These are phyloP conservation scores for Claviceps sorghi DNA, from an alignment of 2,329 filamentous ascomycete species.

Conservation along the genomic window DNA sequence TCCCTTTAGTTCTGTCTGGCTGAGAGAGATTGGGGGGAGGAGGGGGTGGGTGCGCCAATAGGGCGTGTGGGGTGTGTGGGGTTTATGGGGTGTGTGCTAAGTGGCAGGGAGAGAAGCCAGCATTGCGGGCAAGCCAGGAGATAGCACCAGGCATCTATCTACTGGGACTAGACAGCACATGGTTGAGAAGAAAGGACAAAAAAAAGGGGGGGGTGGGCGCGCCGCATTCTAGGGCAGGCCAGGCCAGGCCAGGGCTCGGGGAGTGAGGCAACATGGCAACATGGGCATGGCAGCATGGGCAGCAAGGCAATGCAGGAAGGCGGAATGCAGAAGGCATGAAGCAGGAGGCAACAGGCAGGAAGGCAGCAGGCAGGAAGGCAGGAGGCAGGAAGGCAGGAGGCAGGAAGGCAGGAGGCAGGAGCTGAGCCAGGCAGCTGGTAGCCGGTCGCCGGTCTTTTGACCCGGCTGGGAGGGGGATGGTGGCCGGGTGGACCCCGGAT, in stretches of 20 bases:
- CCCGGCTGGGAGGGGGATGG: too few species aligned
- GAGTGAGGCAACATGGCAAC: slow-evolving; percentile 1
- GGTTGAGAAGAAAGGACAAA: too few species aligned
- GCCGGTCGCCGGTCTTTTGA: too few species aligned
- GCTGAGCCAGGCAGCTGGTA: not conserved
- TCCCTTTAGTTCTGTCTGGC: not conserved
- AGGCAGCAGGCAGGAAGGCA: not conserved
- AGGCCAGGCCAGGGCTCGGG: not conserved
- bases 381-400: not conserved
- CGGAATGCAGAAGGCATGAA: not conserved
- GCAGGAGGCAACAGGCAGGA: not conserved
- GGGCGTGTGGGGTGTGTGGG: too few species aligned
- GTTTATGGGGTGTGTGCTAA: not conserved
- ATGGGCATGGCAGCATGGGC: not conserved
- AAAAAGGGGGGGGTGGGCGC: not conserved
- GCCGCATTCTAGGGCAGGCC: not conserved
- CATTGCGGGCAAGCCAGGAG: too few species aligned
- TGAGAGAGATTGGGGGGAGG: not conserved
- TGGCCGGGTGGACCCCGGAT: too few species aligned
- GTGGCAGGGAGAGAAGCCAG: too few species aligned
- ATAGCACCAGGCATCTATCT: too few species aligned
- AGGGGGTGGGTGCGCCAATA: not conserved
- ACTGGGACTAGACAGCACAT: too few species aligned
- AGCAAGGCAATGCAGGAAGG: not conserved
- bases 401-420: not conserved